Evolutionary conservation across 768 basidiomycete genomes (phyloP).

Genomic region (Chalciporus sphaerocephalus): DNA sequence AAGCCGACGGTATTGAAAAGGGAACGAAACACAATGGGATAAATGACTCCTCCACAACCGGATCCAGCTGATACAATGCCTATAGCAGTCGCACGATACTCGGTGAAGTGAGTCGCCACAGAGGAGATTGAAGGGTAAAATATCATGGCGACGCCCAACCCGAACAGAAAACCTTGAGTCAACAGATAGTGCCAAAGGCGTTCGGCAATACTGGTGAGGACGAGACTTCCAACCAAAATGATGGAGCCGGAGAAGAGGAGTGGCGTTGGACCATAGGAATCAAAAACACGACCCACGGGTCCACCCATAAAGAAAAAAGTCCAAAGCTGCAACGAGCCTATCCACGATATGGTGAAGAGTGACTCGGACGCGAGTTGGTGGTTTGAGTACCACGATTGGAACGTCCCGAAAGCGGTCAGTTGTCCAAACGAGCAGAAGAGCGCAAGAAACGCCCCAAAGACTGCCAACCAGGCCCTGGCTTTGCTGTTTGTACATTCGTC

Average conservation of each 20-base stretch:
- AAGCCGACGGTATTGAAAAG: conserved; percentile 56
- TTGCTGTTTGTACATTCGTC: conserved; percentile 9
- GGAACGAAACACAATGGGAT: conserved; percentile 57
- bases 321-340: conserved; percentile 66
- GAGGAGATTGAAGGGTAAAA: conserved; percentile 69
- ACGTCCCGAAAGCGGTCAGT: conserved; percentile 69
- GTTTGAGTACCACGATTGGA: conserved; percentile 60
- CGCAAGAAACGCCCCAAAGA: conserved; percentile 61
- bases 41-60: conserved; percentile 65
- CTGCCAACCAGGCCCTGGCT: conserved; percentile 41
- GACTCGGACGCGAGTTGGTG: conserved; percentile 52
- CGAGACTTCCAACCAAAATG: conserved; percentile 47
- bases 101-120: conserved; percentile 60
- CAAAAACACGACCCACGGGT: conserved; percentile 56
- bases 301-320: conserved; percentile 67
- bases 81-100: conserved; percentile 65
- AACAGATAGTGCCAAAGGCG: conserved; percentile 60
- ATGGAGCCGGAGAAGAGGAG: conserved; percentile 51
- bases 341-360: conserved; percentile 63
- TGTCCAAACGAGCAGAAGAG: conserved; percentile 70
- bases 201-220: conserved; percentile 55
- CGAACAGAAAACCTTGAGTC: conserved; percentile 61
- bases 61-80: conserved; percentile 72
- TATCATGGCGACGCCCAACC: conserved; percentile 58
- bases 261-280: conserved; percentile 53